Conservation (phyloP, 2,329 filamentous ascomycete species). For the Penicillium frequentans region DNA sequence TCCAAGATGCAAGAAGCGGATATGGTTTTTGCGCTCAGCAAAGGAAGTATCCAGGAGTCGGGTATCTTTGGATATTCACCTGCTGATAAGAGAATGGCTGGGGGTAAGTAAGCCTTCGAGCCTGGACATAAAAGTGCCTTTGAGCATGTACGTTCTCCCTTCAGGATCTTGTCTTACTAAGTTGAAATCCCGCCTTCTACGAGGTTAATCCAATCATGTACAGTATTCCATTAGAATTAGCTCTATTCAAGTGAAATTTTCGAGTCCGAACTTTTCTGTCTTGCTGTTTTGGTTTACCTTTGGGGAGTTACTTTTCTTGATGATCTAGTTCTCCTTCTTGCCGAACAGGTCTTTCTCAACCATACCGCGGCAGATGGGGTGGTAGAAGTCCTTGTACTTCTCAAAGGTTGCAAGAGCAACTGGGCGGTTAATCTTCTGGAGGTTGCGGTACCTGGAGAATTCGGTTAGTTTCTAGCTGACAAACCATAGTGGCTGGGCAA, state of each 20-base stretch:
- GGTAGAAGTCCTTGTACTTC: slow-evolving; percentile 88
- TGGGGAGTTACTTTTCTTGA: neutral
- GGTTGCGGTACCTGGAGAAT: slow-evolving; percentile 54
- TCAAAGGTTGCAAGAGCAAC: slow-evolving; percentile 81
- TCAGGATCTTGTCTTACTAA: slow-evolving; percentile 1
- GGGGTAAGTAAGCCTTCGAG: neutral
- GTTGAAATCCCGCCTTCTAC: neutral
- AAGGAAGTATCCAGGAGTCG: slow-evolving; percentile 35
- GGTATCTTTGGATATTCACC: slow-evolving; percentile 36
- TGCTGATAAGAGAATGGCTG: slow-evolving; percentile 40
- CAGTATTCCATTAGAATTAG: slow-evolving; percentile 5
- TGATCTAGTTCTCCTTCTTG: slow-evolving; percentile 26
- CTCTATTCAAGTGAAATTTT: neutral
- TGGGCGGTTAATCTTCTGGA: slow-evolving; percentile 72
- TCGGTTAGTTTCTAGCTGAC: slow-evolving; percentile 10
- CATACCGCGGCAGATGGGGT: slow-evolving; percentile 86
- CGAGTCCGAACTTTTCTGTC: neutral
- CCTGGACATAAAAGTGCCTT: neutral
- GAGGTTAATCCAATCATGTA: slow-evolving; percentile 12
- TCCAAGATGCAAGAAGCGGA: slow-evolving; percentile 55
- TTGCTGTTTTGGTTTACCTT: neutral
- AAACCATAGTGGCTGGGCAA: neutral
- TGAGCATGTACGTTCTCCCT: neutral
- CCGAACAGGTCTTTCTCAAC: slow-evolving; percentile 78
- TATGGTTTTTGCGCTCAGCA: slow-evolving; percentile 52